phyloP scores from a whole-genome alignment of 208 protist genomes.

The Angomonas ambiguus region DNA sequence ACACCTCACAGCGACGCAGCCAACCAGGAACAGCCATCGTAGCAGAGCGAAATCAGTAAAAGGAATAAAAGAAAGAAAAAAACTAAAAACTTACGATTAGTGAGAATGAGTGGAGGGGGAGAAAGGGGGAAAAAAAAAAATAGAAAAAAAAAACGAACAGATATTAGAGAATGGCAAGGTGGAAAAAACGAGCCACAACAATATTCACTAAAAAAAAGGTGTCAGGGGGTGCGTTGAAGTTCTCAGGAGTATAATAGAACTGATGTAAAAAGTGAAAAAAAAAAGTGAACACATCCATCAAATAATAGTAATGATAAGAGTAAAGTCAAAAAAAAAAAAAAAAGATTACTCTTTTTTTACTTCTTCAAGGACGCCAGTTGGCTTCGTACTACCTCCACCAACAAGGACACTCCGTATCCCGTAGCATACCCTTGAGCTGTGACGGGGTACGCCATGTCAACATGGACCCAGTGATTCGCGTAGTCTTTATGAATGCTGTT shows the following conservation, averaged over 20 bases:
- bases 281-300: neutral
- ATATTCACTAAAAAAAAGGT: no score
- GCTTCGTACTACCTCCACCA: slow-evolving; percentile 42
- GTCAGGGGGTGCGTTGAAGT: no score
- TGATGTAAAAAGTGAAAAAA: neutral
- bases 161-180: no score
- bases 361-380: slow-evolving; percentile 5
- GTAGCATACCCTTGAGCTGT: slow-evolving; percentile 50
- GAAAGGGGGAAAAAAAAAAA: neutral
- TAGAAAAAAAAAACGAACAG: neutral
- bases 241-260: neutral
- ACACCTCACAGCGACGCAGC: slow-evolving; percentile 73
- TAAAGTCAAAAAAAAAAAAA: slow-evolving; percentile 11
- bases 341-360: neutral
- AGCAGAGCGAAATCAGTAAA: neutral
- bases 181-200: no score
- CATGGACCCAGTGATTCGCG: slow-evolving; percentile 77
- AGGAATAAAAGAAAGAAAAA: neutral
- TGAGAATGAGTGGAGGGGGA: neutral
- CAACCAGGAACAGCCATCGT: slow-evolving; percentile 66
- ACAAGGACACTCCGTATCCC: slow-evolving; percentile 71
- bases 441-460: slow-evolving; percentile 78
- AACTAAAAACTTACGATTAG: neutral
- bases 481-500: slow-evolving; percentile 53
- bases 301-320: neutral